Evolutionary conservation across 2,329 filamentous ascomycete species (phyloP).

Genomic region (Fusarium incarnatum): DNA sequence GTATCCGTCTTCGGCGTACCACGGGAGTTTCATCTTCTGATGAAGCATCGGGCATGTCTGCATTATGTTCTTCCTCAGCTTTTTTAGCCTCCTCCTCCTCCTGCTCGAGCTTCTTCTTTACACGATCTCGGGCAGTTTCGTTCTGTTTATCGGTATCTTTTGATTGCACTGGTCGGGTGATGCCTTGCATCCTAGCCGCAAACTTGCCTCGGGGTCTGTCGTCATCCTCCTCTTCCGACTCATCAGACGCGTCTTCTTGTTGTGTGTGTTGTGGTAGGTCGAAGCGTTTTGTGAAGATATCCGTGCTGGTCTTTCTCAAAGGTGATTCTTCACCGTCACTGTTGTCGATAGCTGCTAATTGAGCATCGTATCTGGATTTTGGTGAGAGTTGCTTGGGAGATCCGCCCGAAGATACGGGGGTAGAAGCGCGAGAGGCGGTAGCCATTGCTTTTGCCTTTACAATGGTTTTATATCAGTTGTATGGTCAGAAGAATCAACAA

Average conservation of each 20-base stretch:
- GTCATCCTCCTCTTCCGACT: conserved; percentile 50
- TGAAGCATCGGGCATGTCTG: conserved; percentile 49
- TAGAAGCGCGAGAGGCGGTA: conserved; percentile 57
- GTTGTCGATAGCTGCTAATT: conserved; percentile 63
- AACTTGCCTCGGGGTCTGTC: conserved; percentile 69
- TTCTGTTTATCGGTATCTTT: conserved; percentile 12
- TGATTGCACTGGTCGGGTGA: conserved; percentile 33
- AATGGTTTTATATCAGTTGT: conserved; percentile 7
- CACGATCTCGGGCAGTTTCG: conserved; percentile 56
- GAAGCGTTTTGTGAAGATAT: conserved; percentile 9
- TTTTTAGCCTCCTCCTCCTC: conserved; percentile 37
- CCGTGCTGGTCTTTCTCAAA: conserved; percentile 23
- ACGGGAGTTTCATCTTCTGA: conserved; percentile 57
- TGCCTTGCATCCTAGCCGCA: conserved; percentile 71
- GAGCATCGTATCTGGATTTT: conserved; percentile 65
- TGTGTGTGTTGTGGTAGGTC: conserved; percentile 38
- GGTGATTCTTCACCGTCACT: conserved; percentile 59
- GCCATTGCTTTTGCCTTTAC: conserved; percentile 56
- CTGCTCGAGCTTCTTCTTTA: conserved; percentile 57
- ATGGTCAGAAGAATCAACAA: neutral
- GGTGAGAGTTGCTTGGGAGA: conserved; percentile 62
- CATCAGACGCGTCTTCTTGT: conserved; percentile 62
- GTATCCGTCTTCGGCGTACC: conserved; percentile 55
- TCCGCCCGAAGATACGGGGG: conserved; percentile 57
- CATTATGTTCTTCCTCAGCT: conserved; percentile 43